phyloP scores from a whole-genome alignment of 805 yeast species.

The Metschnikowia kofuensis region DNA sequence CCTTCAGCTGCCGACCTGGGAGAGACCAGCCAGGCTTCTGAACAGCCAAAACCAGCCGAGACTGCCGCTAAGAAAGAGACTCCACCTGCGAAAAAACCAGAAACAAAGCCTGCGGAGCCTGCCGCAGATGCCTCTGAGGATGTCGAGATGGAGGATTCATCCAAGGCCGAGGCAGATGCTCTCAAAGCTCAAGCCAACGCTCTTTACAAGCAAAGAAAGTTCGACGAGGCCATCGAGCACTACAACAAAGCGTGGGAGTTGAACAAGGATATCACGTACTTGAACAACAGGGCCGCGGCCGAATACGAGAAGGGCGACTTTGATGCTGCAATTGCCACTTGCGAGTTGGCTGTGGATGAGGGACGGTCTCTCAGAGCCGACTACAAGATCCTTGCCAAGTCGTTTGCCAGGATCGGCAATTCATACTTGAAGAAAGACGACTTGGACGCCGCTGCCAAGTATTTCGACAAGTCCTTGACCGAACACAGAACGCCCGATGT shows the following conservation, averaged over 20 bases:
- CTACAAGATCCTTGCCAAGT: constrained; percentile 86
- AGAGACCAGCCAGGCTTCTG: background rate
- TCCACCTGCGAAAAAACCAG: constrained; percentile 5
- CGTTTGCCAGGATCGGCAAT: constrained; percentile 89
- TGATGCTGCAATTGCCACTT: constrained; percentile 78
- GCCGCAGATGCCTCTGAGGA: constrained; percentile 21
- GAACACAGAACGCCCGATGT: constrained; percentile 97
- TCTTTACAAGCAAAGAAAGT: constrained; percentile 79
- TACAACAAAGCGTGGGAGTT: constrained; percentile 86
- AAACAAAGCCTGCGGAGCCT: constrained; percentile 11
- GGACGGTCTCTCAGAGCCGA: constrained; percentile 91
- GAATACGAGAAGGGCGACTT: constrained; percentile 93
- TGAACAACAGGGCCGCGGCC: constrained; percentile 97
- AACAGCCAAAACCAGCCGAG: constrained; percentile 18
- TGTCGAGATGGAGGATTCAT: constrained; percentile 34
- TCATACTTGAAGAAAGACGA: constrained; percentile 74
- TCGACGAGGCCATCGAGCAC: constrained; percentile 86
- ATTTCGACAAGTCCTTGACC: constrained; percentile 85
- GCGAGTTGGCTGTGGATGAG: constrained; percentile 79
- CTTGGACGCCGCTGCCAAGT: constrained; percentile 67
- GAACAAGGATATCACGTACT: constrained; percentile 80
- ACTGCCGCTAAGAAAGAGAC: constrained; percentile 11
- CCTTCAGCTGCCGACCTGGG: constrained; percentile 16
- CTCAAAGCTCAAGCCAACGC: constrained; percentile 84
- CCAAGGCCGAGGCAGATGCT: constrained; percentile 56